phyloP scores from a whole-genome alignment of 306 rosid genomes.

The Herpetospermum pedunculosum region DNA sequence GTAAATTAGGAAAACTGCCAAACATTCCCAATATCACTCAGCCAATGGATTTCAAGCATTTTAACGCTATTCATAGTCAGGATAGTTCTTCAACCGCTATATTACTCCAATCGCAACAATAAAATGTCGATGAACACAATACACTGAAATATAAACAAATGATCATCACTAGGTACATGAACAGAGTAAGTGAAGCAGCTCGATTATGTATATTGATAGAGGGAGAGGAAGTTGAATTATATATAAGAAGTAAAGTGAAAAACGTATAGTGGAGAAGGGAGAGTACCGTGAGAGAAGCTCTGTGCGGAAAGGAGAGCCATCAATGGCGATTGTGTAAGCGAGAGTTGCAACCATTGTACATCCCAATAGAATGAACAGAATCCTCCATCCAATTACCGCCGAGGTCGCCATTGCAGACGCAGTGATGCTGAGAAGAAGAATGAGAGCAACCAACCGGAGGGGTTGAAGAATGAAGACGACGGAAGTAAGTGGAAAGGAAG shows the following conservation, averaged over 20 bases:
- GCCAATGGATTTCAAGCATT: background rate
- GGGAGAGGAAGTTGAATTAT: background rate
- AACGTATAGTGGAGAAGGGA: background rate
- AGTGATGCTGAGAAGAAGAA: background rate
- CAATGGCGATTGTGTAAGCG: conserved; percentile 37
- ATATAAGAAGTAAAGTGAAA: conserved; percentile 1
- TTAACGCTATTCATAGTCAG: background rate
- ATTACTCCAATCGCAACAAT: background rate
- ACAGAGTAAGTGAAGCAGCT: background rate
- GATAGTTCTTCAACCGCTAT: background rate
- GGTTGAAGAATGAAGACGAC: background rate
- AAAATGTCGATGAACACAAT: background rate
- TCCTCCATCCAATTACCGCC: conserved; percentile 24
- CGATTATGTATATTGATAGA: background rate
- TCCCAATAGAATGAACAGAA: conserved; percentile 35
- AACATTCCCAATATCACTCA: background rate
- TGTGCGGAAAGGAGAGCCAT: conserved; percentile 57
- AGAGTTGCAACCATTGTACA: conserved; percentile 37
- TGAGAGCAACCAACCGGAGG: background rate
- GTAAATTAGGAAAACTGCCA: background rate
- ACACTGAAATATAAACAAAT: background rate
- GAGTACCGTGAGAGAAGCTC: conserved; percentile 54
- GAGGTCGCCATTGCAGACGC: conserved; percentile 32
- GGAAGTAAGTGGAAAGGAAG: background rate
- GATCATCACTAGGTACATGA: background rate